phyloP scores from a whole-genome alignment of 805 yeast genomes.

The Suhomyces sp. region DNA sequence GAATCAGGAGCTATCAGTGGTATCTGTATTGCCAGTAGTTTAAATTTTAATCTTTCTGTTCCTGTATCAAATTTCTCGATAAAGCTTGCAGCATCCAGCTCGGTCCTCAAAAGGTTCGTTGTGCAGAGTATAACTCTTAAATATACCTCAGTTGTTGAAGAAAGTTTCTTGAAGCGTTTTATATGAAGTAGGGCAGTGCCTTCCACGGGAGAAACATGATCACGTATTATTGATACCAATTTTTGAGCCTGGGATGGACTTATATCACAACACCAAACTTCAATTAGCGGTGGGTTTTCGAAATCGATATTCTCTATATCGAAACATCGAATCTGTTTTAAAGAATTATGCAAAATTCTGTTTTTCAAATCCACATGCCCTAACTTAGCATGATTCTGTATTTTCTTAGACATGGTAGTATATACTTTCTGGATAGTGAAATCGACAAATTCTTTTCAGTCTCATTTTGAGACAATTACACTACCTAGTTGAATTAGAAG shows the following conservation, averaged over 20 bases:
- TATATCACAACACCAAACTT: conserved; percentile 52
- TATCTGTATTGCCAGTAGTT: conserved; percentile 6
- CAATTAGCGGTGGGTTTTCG: conserved; percentile 26
- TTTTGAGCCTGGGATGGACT: conserved; percentile 34
- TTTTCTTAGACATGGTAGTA: too few species aligned
- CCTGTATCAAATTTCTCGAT: conserved; percentile 22
- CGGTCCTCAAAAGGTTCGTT: conserved; percentile 24
- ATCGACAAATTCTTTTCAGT: too few species aligned
- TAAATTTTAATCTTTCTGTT: too few species aligned
- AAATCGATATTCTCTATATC: conserved; percentile 15
- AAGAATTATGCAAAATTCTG: conserved; percentile 44
- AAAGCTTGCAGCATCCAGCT: too few species aligned
- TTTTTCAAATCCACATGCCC: conserved; percentile 44
- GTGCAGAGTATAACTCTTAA: conserved; percentile 49
- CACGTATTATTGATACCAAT: conserved; percentile 26
- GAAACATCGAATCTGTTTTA: conserved; percentile 44
- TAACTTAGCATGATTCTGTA: background rate
- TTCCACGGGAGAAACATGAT: conserved; percentile 28
- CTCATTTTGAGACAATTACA: too few species aligned
- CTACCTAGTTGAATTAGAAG: too few species aligned
- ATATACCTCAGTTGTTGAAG: conserved; percentile 5
- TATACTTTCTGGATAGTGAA: too few species aligned
- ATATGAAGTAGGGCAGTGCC: conserved; percentile 38
- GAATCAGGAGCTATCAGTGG: conserved; percentile 52
- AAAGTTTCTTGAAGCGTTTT: conserved; percentile 56